These are phyloP conservation scores for Neurospora discreta DNA, from an alignment of 495 filamentous ascomycete genomes.

Conservation along the genomic window DNA sequence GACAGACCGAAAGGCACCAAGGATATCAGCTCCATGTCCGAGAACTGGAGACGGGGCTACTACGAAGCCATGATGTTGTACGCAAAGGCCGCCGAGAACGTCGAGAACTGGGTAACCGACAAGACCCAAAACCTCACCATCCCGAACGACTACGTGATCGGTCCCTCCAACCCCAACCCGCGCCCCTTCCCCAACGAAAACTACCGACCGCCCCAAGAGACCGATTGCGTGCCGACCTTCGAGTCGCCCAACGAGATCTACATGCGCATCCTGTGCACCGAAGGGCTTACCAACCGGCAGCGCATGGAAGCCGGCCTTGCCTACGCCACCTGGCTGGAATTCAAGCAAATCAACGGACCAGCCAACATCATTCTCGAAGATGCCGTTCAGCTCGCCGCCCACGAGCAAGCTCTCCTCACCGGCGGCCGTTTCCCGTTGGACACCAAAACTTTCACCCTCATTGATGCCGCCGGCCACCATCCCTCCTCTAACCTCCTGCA, in stretches of 20 bases:
- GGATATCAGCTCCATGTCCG: conserved; percentile 63
- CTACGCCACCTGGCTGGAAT: conserved; percentile 75
- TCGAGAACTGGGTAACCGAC: conserved; percentile 67
- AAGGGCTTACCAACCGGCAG: conserved; percentile 63
- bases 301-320: conserved; percentile 67
- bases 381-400: conserved; percentile 19
- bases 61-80: conserved; percentile 66
- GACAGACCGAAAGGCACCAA: conserved; percentile 20
- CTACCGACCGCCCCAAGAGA: conserved; percentile 50
- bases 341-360: conserved; percentile 43
- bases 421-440: conserved; percentile 40
- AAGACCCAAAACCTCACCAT: conserved; percentile 50
- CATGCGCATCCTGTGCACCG: conserved; percentile 63
- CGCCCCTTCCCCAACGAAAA: conserved; percentile 53
- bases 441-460: conserved; percentile 45
- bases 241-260: conserved; percentile 60
- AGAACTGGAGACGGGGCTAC: conserved; percentile 76
- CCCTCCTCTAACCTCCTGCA: conserved; percentile 63
- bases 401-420: conserved; percentile 16
- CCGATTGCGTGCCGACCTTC: conserved; percentile 55
- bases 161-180: conserved; percentile 73
- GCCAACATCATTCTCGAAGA: conserved; percentile 19
- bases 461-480: conserved; percentile 24
- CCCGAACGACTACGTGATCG: conserved; percentile 57
- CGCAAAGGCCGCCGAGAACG: conserved; percentile 64